Conservation (phyloP, 129 eudicot species). For the Cynara cardunculus region DNA sequence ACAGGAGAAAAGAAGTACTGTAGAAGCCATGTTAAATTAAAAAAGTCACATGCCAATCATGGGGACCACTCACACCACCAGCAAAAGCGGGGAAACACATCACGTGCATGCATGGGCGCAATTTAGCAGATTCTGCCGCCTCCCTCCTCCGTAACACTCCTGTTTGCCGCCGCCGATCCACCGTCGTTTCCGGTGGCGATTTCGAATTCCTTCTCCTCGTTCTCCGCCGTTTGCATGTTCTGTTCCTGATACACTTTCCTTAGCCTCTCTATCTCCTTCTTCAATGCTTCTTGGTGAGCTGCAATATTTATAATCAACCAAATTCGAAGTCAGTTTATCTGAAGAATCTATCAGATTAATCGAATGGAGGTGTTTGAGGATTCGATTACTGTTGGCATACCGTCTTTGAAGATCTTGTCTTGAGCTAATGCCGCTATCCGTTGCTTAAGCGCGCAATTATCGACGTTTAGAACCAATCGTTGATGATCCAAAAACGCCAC, state of each 20-base stretch:
- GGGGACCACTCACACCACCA: conserved; percentile 32
- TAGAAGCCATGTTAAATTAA: conserved; percentile 34
- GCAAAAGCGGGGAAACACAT: conserved; percentile 43
- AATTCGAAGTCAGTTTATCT: background rate
- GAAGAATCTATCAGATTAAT: background rate
- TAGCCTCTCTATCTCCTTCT: conserved; percentile 83
- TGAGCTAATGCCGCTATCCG: conserved; percentile 92
- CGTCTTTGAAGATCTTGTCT: conserved; percentile 94
- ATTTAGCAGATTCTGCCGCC: conserved; percentile 34
- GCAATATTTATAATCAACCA: background rate
- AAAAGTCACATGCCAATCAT: conserved; percentile 37
- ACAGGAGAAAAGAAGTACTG: conserved; percentile 29
- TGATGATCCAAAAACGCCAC: conserved; percentile 93
- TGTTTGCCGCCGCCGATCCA: conserved; percentile 26
- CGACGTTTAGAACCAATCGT: conserved; percentile 78
- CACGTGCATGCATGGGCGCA: conserved; percentile 68
- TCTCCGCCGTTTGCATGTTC: conserved; percentile 46
- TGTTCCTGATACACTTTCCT: conserved; percentile 68
- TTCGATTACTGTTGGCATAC: too few species aligned
- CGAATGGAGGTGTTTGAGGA: too few species aligned
- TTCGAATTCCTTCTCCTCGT: background rate
- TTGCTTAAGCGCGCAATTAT: conserved; percentile 86
- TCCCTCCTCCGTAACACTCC: conserved; percentile 29
- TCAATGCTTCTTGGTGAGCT: conserved; percentile 96
- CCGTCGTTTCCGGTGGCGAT: conserved; percentile 24